A percentile compares a stretch with the other conserved stretches of the same genome.
phyloP scores from a whole-genome alignment of 1,284 basidiomycete species.

The Moniliophthora roreri region DNA sequence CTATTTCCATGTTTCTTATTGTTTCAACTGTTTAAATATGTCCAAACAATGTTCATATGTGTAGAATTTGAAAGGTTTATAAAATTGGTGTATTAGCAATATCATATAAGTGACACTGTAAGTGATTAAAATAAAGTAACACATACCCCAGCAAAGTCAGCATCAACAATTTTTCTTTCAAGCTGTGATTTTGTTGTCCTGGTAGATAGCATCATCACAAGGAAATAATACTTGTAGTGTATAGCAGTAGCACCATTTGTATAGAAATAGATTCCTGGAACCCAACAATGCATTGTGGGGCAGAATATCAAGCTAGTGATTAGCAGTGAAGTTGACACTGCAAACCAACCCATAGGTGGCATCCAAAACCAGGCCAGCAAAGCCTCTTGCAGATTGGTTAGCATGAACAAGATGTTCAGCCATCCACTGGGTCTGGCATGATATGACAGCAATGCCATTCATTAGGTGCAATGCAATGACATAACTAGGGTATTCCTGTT shows the following conservation, averaged over 20 bases:
- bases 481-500: not conserved
- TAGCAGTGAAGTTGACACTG: not conserved
- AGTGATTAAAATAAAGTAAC: not conserved
- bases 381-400: not conserved
- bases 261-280: not conserved
- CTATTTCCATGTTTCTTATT: too few species aligned
- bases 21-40: too few species aligned
- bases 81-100: too few species aligned
- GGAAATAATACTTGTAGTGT: not conserved
- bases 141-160: not conserved
- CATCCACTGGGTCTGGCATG: conserved; percentile 5
- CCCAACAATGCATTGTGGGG: not conserved
- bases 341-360: conserved; percentile 12
- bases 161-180: not conserved
- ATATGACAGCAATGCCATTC: conserved; percentile 3
- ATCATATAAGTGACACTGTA: too few species aligned
- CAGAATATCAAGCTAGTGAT: conserved; percentile 3
- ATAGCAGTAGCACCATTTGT: not conserved
- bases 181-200: not conserved
- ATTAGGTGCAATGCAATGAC: conserved; percentile 1
- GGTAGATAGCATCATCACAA: not conserved
- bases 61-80: too few species aligned
- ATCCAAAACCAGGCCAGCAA: conserved; percentile 8
- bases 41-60: too few species aligned
- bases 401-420: not conserved